Base-by-base conservation (phyloP, 805 yeast species). In the Candida ponderosae region DNA sequence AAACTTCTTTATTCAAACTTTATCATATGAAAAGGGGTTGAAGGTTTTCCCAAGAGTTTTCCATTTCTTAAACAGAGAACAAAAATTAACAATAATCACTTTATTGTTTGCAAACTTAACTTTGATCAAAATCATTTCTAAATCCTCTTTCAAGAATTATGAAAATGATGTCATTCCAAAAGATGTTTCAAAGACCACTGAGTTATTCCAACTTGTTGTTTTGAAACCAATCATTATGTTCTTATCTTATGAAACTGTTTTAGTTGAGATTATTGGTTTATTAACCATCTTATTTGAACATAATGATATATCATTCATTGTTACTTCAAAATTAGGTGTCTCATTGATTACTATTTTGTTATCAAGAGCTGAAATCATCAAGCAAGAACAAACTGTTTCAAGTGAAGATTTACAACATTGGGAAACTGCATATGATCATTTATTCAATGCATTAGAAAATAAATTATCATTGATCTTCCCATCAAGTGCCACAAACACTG, bases 321-420 rank as follows among this genome's bases (percentile, higher is more conserved):
- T 71, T 14, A 63, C 68, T 57, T 84, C 76, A 32, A 85, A 83
- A 60, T 73, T 86, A 46, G 97, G 97, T 17, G 73, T 88, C 49
- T 81, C 95, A 11, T 67, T 90, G 39, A 72, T 90, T 38, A 90
- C 97, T 0, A 85, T 94, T n/a, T 66, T 90, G 44, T 77, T 89
- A 40, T 86, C 96, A 5, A 77, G 96, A 51, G 90, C 95, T 26
- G 97, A 90, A 59, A 74, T 89, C 51, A 82, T 90, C 52, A 81
- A 81, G 53, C 96, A 94, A 56, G 95, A 89, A 54, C 79, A 78
- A 42, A 55, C 63, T 56, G 47, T 74, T 17, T 62, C 70, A 6
- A 54, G 59, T 9, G 63, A 64, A 35, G 70, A 65, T 39, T 47
- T 60, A 26, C 56, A 64, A 26, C 61, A 65, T 60, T 89, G 97